These are phyloP conservation scores for Omphalotus olearius DNA, from an alignment of 1,284 basidiomycete genomes.

Conservation along the genomic window DNA sequence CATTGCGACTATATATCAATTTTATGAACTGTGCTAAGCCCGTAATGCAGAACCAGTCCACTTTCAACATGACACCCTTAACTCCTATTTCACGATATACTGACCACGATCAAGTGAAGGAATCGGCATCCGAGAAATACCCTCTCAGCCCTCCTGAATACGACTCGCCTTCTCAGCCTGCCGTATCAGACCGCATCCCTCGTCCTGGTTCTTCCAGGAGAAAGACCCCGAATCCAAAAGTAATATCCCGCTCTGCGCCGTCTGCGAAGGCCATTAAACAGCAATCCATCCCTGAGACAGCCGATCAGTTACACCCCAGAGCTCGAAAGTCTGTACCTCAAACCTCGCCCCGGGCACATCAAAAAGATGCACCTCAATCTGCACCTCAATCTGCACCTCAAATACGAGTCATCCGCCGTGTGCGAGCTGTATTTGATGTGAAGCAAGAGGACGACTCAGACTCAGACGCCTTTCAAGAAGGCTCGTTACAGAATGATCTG, in stretches of 20 bases:
- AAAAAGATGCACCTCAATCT: constrained; percentile 10
- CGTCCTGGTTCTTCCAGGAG: background rate
- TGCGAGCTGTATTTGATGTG: constrained; percentile 35
- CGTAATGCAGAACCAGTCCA: background rate
- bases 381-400: constrained; percentile 11
- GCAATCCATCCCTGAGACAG: background rate
- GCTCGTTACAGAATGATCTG: background rate
- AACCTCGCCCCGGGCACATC: background rate
- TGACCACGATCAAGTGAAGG: constrained; percentile 12
- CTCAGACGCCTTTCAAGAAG: constrained; percentile 14
- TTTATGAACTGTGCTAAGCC: background rate
- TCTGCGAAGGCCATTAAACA: background rate
- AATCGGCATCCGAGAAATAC: background rate
- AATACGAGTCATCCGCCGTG: constrained; percentile 31
- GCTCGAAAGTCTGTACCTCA: constrained; percentile 1
- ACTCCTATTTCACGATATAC: constrained; percentile 24
- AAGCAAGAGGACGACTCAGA: constrained; percentile 35
- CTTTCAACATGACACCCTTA: constrained; percentile 18
- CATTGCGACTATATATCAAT: constrained; percentile 16
- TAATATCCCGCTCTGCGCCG: background rate
- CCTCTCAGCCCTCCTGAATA: constrained; percentile 4
- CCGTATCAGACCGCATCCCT: background rate
- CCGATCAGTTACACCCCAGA: background rate
- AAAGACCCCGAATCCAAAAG: constrained; percentile 8
- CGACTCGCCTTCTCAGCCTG: background rate